Conservation (phyloP, 2,329 filamentous ascomycete species). For the Calonectria crousiana region DNA sequence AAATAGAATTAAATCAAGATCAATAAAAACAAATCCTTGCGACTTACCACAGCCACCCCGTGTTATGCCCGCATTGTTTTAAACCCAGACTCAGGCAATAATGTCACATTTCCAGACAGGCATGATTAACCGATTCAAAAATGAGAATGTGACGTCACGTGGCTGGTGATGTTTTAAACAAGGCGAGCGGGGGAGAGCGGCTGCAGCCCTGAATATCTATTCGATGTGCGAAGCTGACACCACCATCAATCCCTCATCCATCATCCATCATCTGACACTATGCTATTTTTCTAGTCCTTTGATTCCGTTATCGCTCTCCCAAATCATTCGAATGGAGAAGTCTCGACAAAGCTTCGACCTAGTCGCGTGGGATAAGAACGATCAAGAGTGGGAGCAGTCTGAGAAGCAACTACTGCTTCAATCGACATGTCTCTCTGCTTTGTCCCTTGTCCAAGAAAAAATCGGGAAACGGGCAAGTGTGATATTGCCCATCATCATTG, state of each 20-base stretch:
- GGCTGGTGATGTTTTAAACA: neutral
- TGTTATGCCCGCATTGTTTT: neutral
- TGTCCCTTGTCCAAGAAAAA: neutral
- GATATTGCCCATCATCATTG: neutral
- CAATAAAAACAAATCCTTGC: neutral
- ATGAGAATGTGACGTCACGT: neutral
- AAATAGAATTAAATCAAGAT: neutral
- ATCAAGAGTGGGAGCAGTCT: neutral
- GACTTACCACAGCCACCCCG: neutral
- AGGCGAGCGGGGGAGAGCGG: neutral
- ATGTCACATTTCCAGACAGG: neutral
- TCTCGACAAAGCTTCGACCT: neutral
- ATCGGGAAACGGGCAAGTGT: neutral
- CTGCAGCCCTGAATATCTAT: conserved; percentile 5
- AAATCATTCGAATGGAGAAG: neutral
- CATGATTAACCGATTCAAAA: neutral
- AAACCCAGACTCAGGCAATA: neutral
- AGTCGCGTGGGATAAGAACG: neutral
- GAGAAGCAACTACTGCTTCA: neutral
- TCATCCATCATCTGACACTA: neutral
- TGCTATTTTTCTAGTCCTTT: neutral
- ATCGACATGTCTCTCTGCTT: neutral
- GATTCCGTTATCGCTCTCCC: neutral
- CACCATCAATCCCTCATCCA: neutral
- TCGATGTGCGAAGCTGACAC: neutral